Conservation (phyloP, 177 flowering plant genomes). For the Vitis hybrid region DNA sequence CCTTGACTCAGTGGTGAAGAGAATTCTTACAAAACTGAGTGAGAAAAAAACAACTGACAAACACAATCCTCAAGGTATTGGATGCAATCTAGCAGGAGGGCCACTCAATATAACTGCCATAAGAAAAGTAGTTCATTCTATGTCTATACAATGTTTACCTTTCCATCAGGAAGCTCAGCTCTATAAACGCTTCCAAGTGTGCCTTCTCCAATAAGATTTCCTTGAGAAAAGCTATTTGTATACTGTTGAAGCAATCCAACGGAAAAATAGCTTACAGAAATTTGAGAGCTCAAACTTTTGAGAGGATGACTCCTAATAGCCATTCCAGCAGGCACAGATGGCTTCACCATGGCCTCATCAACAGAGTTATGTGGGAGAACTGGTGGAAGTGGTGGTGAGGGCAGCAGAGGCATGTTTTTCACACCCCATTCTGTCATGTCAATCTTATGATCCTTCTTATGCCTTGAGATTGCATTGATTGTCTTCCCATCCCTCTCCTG, state of each 20-base stretch:
- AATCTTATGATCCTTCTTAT: slow-evolving; percentile 27
- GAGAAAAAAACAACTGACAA: no score
- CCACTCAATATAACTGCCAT: no score
- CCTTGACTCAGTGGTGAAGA: no score
- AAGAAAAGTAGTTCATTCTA: no score
- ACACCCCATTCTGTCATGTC: slow-evolving; percentile 32
- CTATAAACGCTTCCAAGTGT: slow-evolving; percentile 72
- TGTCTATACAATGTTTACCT: slow-evolving; percentile 37
- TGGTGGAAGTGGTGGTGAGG: slow-evolving; percentile 36
- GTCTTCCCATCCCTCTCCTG: slow-evolving; percentile 19
- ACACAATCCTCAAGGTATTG: no score
- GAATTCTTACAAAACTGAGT: no score
- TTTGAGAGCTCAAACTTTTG: slow-evolving; percentile 18
- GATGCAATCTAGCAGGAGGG: no score
- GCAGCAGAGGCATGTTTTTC: slow-evolving; percentile 15
- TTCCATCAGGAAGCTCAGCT: slow-evolving; percentile 83
- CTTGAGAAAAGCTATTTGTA: slow-evolving; percentile 83
- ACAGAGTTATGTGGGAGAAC: slow-evolving; percentile 18
- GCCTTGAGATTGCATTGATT: slow-evolving; percentile 20
- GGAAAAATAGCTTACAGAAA: slow-evolving; percentile 52
- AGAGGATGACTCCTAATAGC: slow-evolving; percentile 16
- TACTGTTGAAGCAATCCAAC: slow-evolving; percentile 85
- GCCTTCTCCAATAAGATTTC: slow-evolving; percentile 77
- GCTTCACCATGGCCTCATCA: slow-evolving; percentile 36
- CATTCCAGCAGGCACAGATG: slow-evolving; percentile 25